These are phyloP conservation scores for Pseudonitzschia multiseries DNA, from an alignment of 108 stramenopile species.

Conservation along the genomic window DNA sequence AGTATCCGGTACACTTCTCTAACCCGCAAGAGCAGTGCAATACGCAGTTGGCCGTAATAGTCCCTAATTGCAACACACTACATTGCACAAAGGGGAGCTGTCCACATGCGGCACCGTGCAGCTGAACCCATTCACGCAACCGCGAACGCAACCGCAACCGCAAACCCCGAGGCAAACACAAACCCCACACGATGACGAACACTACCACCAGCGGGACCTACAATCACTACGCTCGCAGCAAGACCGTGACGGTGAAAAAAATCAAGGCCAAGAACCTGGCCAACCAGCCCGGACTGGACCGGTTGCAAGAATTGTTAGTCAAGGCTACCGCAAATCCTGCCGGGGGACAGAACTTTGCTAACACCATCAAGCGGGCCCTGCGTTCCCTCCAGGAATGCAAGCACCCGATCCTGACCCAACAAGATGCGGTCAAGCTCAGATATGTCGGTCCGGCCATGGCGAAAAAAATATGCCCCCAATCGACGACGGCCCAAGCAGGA, in stretches of 20 bases:
- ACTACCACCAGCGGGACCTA: neutral
- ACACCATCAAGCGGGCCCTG: constrained; percentile 38
- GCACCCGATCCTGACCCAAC: constrained; percentile 30
- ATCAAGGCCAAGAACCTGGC: constrained; percentile 39
- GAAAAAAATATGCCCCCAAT: constrained; percentile 27
- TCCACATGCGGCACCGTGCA: no score
- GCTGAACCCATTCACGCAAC: no score
- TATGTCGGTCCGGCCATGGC: constrained; percentile 48
- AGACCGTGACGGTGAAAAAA: constrained; percentile 2
- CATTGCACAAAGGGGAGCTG: no score
- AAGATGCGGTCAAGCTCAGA: constrained; percentile 45
- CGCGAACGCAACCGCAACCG: neutral
- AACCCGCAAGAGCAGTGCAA: no score
- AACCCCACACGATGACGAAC: neutral
- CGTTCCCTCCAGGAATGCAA: constrained; percentile 29
- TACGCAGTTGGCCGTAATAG: no score
- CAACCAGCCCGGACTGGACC: constrained; percentile 49
- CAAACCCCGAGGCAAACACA: no score
- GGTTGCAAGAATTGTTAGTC: constrained; percentile 16
- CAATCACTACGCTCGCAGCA: neutral
- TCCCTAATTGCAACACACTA: no score
- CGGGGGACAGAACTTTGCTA: constrained; percentile 18
- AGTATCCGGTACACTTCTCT: no score
- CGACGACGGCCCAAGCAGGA: no score
- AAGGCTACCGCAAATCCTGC: neutral